Conservation (phyloP, 371 early-diverging fungal genomes). For the Catenaria anguillulae region DNA sequence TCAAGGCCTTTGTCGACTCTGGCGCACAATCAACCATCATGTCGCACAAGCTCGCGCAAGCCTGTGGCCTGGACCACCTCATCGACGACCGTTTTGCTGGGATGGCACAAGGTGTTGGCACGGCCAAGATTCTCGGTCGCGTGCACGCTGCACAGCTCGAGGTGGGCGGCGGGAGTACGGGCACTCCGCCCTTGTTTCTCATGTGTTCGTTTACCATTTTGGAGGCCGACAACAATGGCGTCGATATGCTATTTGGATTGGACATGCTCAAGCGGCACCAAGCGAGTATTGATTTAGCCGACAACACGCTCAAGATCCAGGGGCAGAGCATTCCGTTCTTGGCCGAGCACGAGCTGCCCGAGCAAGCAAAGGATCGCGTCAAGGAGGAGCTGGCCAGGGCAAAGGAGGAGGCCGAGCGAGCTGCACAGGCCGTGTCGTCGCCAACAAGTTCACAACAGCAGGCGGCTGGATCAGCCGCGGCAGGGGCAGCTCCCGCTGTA, state of each 20-base stretch:
- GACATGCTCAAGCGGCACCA: constrained; percentile 82
- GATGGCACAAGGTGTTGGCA: constrained; percentile 86
- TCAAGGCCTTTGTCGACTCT: constrained; percentile 93
- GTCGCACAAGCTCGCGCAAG: constrained; percentile 37
- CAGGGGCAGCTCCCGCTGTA: constrained; percentile 17
- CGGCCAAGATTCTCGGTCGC: constrained; percentile 85
- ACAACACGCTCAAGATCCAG: constrained; percentile 44
- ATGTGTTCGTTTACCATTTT: constrained; percentile 84
- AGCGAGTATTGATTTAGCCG: constrained; percentile 78
- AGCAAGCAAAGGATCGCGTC: constrained; percentile 36
- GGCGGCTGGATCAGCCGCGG: constrained; percentile 22
- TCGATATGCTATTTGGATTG: constrained; percentile 83
- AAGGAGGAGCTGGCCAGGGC: not conserved
- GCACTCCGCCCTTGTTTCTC: constrained; percentile 38
- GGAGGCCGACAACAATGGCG: constrained; percentile 45
- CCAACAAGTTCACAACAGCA: constrained; percentile 27
- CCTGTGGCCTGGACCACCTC: constrained; percentile 73
- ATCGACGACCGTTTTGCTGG: constrained; percentile 81
- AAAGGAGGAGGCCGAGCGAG: not conserved
- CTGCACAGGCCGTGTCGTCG: constrained; percentile 18
- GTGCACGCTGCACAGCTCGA: constrained; percentile 79
- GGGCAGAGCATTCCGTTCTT: constrained; percentile 71
- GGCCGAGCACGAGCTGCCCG: constrained; percentile 79
- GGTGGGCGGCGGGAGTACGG: constrained; percentile 34
- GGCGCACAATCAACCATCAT: constrained; percentile 93